phyloP scores from a whole-genome alignment of 2,329 filamentous ascomycete genomes.

The Microdochium nivale region DNA sequence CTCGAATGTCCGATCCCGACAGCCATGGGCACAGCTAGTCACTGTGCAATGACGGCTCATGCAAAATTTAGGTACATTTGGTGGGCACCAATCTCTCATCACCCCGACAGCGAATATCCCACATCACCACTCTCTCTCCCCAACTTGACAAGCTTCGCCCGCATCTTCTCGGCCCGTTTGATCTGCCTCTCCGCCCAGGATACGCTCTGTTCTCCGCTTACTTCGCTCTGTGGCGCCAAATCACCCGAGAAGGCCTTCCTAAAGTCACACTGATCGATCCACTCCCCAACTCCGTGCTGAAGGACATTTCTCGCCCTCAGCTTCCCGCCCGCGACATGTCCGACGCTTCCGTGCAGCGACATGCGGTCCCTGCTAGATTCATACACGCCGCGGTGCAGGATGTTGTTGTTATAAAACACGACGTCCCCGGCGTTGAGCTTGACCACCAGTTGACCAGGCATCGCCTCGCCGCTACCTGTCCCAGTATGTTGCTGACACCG shows the following conservation, averaged over 20 bases:
- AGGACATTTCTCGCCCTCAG: constrained; percentile 62
- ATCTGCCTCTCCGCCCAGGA: constrained; percentile 34
- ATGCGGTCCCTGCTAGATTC: constrained; percentile 48
- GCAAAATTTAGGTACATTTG: too few species aligned
- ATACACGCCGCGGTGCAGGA: constrained; percentile 67
- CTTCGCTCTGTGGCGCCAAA: too few species aligned
- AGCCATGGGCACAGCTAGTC: too few species aligned
- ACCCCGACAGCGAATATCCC: constrained; percentile 53
- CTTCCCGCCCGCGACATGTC: constrained; percentile 44
- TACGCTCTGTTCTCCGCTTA: constrained; percentile 41
- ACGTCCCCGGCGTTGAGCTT: constrained; percentile 64
- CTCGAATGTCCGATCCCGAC: too few species aligned
- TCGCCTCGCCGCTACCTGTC: constrained; percentile 55
- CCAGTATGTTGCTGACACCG: too few species aligned
- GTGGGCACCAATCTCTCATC: constrained; percentile 7
- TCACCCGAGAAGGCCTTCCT: constrained; percentile 30
- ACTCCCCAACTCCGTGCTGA: constrained; percentile 64
- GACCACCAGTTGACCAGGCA: constrained; percentile 60
- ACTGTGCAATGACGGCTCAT: too few species aligned
- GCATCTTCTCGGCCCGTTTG: constrained; percentile 53
- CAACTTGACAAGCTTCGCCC: constrained; percentile 51
- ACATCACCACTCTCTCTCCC: constrained; percentile 52
- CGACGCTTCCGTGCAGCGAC: constrained; percentile 67
- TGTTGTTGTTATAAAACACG: constrained; percentile 88
- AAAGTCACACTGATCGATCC: constrained; percentile 54